Evolutionary conservation across 805 yeast species (phyloP), one percentile per base, ranked within the genome.

Genomic region (Jamesozyma lodderae): DNA sequence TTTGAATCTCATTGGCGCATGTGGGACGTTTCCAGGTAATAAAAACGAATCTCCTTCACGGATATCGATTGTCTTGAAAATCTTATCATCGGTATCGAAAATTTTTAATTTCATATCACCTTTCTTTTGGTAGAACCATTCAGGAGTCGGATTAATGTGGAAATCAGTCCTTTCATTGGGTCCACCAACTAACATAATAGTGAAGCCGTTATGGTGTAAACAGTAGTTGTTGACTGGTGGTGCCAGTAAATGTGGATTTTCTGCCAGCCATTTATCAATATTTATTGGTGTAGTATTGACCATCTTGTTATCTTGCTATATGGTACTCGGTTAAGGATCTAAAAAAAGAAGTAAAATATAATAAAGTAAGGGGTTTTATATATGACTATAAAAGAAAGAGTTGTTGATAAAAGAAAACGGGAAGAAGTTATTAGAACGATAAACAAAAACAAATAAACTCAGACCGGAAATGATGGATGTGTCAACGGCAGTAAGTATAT

Each of bases 131-230:
- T 81, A 78, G 59, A 88, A 88, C 75, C 86, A 88, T 53, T 88
- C 96, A 0, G 96, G 96, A 0, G 96, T 88, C 51, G 85, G 94
- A 55, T 88, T 88, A 35, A 88, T 75, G 54, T 88, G 96, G 57
- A 85, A 88, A 57, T 88, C 96, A 0, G 95, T 87, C 41, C 96
- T 69, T 52, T 80, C 94, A 57, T 88, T 88, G 3, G 96, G 96
- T 0, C 96, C 96, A 13, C 96, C 96, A 1, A 88, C 94, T 36
- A 87, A 78, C 96, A 88, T 88, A 26, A 87, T 86, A 0, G 96
- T 87, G 57, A 82, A 83, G 0, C 96, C 96, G 4, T 94, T 95
- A 34, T 87, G 69, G 60, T 88, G 95, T 21, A 88, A 73, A 53
- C 96, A 86, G 63, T 64, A 88, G 56, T 88, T 88, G 60, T 86